Base-by-base conservation (phyloP, 345 rosid species). In the Populus euphratica region DNA sequence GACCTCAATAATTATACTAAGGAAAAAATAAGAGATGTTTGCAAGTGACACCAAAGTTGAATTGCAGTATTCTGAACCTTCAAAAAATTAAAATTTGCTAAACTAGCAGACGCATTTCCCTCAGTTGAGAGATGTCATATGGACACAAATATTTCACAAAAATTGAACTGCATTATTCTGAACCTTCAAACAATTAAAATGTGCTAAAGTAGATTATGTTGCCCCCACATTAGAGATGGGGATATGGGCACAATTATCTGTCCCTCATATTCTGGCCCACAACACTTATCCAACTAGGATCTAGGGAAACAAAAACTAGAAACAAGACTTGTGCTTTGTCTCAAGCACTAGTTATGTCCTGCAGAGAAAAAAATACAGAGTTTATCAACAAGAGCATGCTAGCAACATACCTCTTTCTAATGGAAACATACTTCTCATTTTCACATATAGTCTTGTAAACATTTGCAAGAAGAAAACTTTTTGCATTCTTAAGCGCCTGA, bases 401-500 rank as follows among this genome's bases (percentile, higher is more conserved):
- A 70, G 41, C 7, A 8, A 43, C 73, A 54, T 87, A 95, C 99
- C 90, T 92, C 80, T 88, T 91, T 85, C 92, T 87, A 81, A 93
- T 93, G 79, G 90, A 83, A 81, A 87, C 85, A 82, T 91, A 95
- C 81, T 80, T 90, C 83, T 88, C 89, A 77, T 91, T 92, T 84
- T 90, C 96, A 85, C 91, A 91, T 50, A 93, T 81, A 54, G 94
- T 88, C 82, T 86, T 91, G 89, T 87, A 87, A 79, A 95, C 73
- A 76, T 93, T 93, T 79, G 84, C 82, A 56, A 95, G 96, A 81
- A 93, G 98, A 87, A 90, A 92, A 86, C 96, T 87, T 72, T 89
- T 87, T 80, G 98, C 92, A 76, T 90, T 91, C 86, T 91, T 93
- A 21, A 95, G 87, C 76, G 91, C 98, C 99, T 95, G 82, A 70